Conservation (phyloP, 306 rosid species). For the Medicago lupulina region DNA sequence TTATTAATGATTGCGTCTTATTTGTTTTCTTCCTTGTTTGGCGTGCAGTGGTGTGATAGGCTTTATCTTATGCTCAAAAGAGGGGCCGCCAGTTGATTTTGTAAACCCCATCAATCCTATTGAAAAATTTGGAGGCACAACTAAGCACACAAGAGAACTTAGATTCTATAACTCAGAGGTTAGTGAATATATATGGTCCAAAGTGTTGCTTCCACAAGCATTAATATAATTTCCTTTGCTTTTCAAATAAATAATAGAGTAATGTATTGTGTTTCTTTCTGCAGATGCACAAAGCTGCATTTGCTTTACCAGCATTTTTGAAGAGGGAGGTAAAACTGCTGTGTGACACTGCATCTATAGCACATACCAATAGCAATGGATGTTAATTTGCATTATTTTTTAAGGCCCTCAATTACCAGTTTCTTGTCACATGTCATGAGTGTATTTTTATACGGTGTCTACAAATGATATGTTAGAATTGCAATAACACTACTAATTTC, state of each 20-base stretch:
- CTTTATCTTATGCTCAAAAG: conserved; percentile 80
- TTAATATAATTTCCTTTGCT: no score
- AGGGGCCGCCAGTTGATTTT: conserved; percentile 86
- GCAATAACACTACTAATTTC: neutral
- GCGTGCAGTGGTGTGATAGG: conserved; percentile 87
- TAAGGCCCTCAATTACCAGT: conserved; percentile 15
- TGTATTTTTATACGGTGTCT: neutral
- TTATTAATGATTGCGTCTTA: neutral
- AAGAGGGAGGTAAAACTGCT: conserved; percentile 69
- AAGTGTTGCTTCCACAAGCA: neutral
- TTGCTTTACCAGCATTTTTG: conserved; percentile 82
- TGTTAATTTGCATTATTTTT: conserved; percentile 4
- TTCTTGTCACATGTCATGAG: neutral
- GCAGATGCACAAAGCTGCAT: conserved; percentile 91
- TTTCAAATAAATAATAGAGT: no score
- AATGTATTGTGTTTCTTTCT: neutral
- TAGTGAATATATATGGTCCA: conserved; percentile 10
- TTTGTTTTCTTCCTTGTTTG: no score
- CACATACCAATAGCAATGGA: neutral
- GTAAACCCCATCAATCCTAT: conserved; percentile 83
- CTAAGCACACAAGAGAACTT: conserved; percentile 71
- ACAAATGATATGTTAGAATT: neutral
- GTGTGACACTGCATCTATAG: conserved; percentile 28
- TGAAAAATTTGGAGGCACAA: conserved; percentile 78
- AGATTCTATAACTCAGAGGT: conserved; percentile 91